Base-by-base conservation (phyloP, 2,329 filamentous ascomycete species). In the Pestalotiopsis sp. region DNA sequence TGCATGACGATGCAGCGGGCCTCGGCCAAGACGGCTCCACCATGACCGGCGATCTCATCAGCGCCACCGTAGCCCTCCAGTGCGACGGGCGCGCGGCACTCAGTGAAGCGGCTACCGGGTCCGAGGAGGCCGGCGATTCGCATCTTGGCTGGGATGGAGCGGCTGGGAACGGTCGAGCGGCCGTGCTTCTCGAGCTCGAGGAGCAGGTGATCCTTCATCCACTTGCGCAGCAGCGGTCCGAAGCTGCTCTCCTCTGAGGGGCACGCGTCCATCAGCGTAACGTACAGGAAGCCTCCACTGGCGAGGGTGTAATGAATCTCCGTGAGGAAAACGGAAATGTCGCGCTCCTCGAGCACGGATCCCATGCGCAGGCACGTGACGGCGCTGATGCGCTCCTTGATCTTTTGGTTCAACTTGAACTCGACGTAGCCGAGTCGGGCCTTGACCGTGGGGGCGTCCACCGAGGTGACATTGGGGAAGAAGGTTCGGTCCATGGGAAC, bases 241-340 rank as follows among this genome's bases (percentile, higher is more conserved):
- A 88, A 80, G 0, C 86, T 89, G 1, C 82, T 79, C 3, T 85
- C 79, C 0, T 86, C 80, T 2, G 14, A 17, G 0, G 91, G 91
- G 7, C 86, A 80, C 0, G 91, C 88, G 68, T 93, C 89, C 71
- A 92, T 87, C 20, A 92, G 79, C 0, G 86, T 85, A 17, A 93
- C 78, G 69, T 90, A 85, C 13, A 92, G 77, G 23, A 82, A 80
- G 1, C 90, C 90, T 0, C 85, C 84, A 0, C 84, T 82, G 3
- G 83, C 80, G 2, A 93, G 82, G 39, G 86, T 84, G 27, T 85
- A 85, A 74, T 87, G 82, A 71, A 91, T 86, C 70, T 87, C 86
- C 66, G 82, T 82, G 17, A 92, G 82, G 1, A 91, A 78, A 2
- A 79, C 77, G 0, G 87, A 87, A 0, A 93, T 84, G 13, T 89